Base-by-base conservation (phyloP, 2,329 filamentous ascomycete species). In the Claviceps lovelessii region DNA sequence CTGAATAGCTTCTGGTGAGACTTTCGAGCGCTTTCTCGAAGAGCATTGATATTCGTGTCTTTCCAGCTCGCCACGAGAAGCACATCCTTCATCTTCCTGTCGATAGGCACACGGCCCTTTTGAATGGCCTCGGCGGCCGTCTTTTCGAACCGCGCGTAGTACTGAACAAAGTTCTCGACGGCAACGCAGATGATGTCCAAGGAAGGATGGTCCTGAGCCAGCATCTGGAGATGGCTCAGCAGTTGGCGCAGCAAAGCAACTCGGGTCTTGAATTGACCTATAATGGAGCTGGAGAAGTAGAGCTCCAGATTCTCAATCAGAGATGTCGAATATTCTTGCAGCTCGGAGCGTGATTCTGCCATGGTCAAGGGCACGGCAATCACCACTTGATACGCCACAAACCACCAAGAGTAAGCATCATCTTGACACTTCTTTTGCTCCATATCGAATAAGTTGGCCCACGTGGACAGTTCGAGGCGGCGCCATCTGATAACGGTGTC, bases 21-120 rank as follows among this genome's bases (percentile, higher is more conserved):
- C 57, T 85, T 85, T 62, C 86, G 85, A 1, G 93, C 90, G 68
- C 91, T 97, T 64, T 96, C 90, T 60, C 85, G 81, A 17, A 98
- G 73, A 1, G 89, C 88, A 50, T 85, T 85, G 58, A 98, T 94
- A 63, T 97, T 98, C 28, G 88, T 95, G 62, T 98, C 93, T 67
- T 95, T 96, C 94, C 94, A 98, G 68, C 90, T 96, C 8, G 90
- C 90, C 62, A 98, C 74, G 53, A 95, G 81, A 17, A 98, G 79
- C n/a, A 96, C 84, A 61, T 97, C 88, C 66, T 86, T 91, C 78
- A 97, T 88, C 55, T 89, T 83, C 69, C 90, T 95, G 67, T 97
- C 91, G n/a, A 97, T 76, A 0, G 78, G 76, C 7, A 76, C 73
- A 54, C 89, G 81, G n/a, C 84, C 86, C 48, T 80, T 80, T 23